A percentile compares a stretch with the other conserved stretches of the same genome.
These are phyloP conservation scores for Rhododendron ovatum DNA, from an alignment of 148 eudicot species.

Conservation along the genomic window DNA sequence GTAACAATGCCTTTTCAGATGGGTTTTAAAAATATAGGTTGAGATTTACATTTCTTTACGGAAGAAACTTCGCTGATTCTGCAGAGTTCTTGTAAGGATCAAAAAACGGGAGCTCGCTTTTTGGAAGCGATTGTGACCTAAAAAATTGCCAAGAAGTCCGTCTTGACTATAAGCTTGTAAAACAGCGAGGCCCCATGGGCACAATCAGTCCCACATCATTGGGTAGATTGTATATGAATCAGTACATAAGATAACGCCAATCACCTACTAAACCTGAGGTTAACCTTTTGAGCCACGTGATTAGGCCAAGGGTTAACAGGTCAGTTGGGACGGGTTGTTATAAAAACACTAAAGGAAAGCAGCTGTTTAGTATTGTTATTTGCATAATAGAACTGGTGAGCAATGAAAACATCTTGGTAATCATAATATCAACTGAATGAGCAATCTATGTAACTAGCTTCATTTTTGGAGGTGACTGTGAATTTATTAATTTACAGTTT, in stretches of 20 bases:
- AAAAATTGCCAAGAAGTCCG: background rate
- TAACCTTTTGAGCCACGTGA: background rate
- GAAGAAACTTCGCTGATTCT: background rate
- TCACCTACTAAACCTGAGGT: background rate
- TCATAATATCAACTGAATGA: background rate
- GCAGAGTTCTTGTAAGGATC: background rate
- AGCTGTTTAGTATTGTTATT: background rate
- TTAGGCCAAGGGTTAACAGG: background rate
- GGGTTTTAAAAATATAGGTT: background rate
- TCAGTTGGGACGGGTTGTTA: background rate
- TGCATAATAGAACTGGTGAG: background rate
- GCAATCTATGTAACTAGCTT: background rate
- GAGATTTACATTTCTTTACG: background rate
- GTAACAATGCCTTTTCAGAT: background rate
- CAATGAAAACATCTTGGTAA: background rate
- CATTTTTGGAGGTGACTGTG: background rate
- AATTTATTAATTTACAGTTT: background rate
- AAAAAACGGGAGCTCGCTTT: background rate
- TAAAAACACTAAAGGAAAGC: background rate
- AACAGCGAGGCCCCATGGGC: background rate
- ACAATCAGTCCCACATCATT: too few relatives aligned
- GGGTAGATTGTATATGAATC: background rate
- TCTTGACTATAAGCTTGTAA: background rate
- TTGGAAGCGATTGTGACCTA: background rate
- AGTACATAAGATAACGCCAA: background rate